Evolutionary conservation across 139 green algal species (phyloP).

Genomic region (Asterochloris sp.): DNA sequence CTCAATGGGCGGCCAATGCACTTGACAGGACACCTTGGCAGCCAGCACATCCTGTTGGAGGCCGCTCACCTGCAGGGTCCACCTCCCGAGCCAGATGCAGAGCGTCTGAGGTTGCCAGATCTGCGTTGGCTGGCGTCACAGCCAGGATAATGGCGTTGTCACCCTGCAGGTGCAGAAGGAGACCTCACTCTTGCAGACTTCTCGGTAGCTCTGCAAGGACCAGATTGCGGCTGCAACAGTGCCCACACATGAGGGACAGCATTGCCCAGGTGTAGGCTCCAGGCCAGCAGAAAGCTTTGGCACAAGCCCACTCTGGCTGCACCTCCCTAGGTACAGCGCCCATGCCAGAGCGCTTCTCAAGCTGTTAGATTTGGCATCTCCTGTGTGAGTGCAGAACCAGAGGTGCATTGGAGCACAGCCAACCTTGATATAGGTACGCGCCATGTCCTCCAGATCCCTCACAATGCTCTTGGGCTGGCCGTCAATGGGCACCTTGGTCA

Average conservation of each 20-base stretch:
- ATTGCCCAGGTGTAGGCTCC: too few species aligned
- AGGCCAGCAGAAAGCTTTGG: not conserved
- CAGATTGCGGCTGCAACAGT: too few species aligned
- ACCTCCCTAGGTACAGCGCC: too few species aligned
- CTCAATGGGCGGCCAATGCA: too few species aligned
- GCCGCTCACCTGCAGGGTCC: conserved; percentile 72
- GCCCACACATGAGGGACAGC: too few species aligned
- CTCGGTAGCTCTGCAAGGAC: too few species aligned
- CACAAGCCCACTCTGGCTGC: too few species aligned
- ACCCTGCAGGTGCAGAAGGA: conserved; percentile 31
- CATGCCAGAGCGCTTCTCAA: too few species aligned
- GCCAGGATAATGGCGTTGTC: conserved; percentile 93
- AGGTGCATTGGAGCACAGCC: not conserved
- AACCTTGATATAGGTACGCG: conserved; percentile 83
- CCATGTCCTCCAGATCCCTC: conserved; percentile 93
- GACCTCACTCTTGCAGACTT: too few species aligned
- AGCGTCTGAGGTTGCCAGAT: conserved; percentile 95
- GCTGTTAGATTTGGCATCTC: too few species aligned
- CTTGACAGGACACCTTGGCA: too few species aligned
- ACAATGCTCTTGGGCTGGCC: conserved; percentile 94
- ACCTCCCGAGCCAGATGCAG: conserved; percentile 92
- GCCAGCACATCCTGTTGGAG: not conserved
- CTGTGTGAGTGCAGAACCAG: too few species aligned
- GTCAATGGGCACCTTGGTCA: conserved; percentile 96
- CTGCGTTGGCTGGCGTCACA: conserved; percentile 96